Evolutionary conservation across 2,329 filamentous ascomycete species (phyloP).

Genomic region (Alternaria metachromatica): DNA sequence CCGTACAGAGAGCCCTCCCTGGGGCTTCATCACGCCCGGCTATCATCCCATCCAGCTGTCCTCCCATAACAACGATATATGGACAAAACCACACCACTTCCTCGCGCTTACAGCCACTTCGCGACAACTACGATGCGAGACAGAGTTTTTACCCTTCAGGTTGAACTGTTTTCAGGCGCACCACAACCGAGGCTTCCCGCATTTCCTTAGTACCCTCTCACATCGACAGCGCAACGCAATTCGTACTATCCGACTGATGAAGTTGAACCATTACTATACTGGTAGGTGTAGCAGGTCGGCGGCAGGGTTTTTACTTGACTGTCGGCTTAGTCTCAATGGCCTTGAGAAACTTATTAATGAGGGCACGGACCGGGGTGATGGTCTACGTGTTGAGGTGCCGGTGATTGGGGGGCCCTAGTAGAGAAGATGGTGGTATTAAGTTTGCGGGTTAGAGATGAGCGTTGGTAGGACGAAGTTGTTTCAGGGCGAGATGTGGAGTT

Average conservation of each 20-base stretch:
- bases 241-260: not conserved
- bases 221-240: not conserved
- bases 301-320: accelerated
- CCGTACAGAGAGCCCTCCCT: not conserved
- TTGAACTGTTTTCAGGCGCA: accelerated
- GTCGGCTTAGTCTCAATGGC: not conserved
- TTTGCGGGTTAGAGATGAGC: not conserved
- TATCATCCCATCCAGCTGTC: not conserved
- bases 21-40: accelerated
- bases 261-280: accelerated
- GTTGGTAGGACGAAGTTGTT: not conserved
- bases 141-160: accelerated
- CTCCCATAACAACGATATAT: not conserved
- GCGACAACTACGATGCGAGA: not conserved
- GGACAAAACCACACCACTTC: not conserved
- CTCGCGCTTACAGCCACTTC: not conserved
- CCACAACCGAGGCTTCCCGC: not conserved
- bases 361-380: not conserved
- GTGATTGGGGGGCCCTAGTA: not conserved
- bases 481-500: not conserved
- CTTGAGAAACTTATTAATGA: not conserved
- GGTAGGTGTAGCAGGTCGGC: not conserved
- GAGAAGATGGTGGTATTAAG: not conserved
- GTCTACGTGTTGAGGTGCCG: not conserved
- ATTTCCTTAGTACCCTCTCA: not conserved